Conservation (phyloP, 2,329 filamentous ascomycete genomes). For the Emmonsiellopsis sp. region DNA sequence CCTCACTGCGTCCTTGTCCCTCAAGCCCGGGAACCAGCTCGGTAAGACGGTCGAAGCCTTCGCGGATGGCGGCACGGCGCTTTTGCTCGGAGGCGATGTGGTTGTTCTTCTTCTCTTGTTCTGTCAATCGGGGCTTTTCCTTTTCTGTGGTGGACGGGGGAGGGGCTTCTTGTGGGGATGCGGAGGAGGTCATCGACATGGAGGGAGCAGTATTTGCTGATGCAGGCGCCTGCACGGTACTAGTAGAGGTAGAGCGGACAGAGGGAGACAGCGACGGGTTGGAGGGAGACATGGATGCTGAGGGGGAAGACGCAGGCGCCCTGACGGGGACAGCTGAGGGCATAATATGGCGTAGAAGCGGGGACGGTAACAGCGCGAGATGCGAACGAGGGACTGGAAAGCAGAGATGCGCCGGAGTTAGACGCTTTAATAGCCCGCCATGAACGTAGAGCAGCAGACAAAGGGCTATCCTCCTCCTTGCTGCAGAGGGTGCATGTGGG, state of each 20-base stretch:
- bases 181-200: not conserved
- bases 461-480: too few relatives aligned
- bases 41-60: slow-evolving; percentile 74
- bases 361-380: too few relatives aligned
- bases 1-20: slow-evolving; percentile 77
- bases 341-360: not conserved
- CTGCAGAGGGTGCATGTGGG: too few relatives aligned
- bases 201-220: not conserved
- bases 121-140: slow-evolving; percentile 57
- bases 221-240: not conserved
- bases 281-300: slow-evolving; percentile 1
- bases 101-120: slow-evolving; percentile 64
- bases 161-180: slow-evolving; percentile 9
- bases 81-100: slow-evolving; percentile 60
- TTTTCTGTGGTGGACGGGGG: slow-evolving; percentile 20
- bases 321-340: not conserved
- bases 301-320: not conserved
- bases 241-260: not conserved
- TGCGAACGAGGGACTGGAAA: not conserved
- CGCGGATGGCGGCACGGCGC: slow-evolving; percentile 65
- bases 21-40: slow-evolving; percentile 72
- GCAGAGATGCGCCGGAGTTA: too few relatives aligned
- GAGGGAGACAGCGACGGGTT: slow-evolving; percentile 3
- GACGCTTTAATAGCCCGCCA: too few relatives aligned
- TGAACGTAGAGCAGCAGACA: too few relatives aligned